Conservation (phyloP, 2,329 filamentous ascomycete genomes). For the Aureobasidium zeae region DNA sequence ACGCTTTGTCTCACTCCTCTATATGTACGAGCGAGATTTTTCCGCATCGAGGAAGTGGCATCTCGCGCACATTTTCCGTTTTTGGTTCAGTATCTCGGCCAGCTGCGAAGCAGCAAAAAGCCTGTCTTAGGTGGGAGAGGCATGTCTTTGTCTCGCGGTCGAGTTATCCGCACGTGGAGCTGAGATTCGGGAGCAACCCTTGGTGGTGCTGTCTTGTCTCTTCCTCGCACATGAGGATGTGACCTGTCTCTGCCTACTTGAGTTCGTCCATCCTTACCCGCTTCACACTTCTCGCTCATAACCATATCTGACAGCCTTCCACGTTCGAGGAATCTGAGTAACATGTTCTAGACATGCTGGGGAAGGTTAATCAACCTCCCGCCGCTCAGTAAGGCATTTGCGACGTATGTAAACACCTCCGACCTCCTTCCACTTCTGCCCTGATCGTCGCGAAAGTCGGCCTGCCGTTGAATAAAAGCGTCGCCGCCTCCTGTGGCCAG, state of each 20-base stretch:
- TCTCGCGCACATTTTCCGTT: conserved; percentile 1
- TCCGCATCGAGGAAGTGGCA: background rate
- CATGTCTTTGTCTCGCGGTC: conserved; percentile 11
- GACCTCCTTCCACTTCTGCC: no score
- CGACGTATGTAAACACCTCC: no score
- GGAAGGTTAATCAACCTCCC: conserved; percentile 10
- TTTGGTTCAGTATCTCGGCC: conserved; percentile 4
- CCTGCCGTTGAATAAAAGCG: conserved; percentile 5
- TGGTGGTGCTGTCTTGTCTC: background rate
- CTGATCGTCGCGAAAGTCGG: no score
- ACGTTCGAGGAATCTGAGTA: conserved; percentile 14
- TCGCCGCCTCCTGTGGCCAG: background rate
- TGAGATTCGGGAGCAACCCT: conserved; percentile 11
- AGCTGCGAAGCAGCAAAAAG: background rate
- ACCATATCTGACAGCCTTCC: conserved; percentile 3
- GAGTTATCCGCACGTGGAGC: conserved; percentile 6
- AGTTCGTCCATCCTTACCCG: conserved; percentile 14
- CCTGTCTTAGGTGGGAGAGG: conserved; percentile 8
- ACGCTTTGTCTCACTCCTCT: conserved; percentile 10
- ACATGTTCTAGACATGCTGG: conserved; percentile 15
- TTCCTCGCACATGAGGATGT: background rate
- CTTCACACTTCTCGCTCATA: conserved; percentile 2
- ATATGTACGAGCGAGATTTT: background rate
- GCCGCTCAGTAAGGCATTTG: conserved; percentile 4
- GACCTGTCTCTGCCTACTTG: conserved; percentile 8